Conservation (phyloP, 345 rosid species). For the Syzygium jambos region DNA sequence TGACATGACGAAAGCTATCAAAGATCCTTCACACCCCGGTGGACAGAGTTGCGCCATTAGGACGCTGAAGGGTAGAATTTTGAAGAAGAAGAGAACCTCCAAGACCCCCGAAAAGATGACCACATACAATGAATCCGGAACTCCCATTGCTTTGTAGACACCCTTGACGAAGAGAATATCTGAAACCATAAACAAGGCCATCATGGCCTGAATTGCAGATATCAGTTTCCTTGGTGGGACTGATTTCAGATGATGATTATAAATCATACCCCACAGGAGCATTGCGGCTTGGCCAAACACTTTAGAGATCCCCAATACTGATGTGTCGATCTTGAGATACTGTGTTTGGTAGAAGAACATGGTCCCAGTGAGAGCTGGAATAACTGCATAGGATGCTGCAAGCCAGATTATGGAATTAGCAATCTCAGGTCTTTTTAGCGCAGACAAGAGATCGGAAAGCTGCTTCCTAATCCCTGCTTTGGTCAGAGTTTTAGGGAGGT, state of each 20-base stretch:
- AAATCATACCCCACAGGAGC: constrained; percentile 73
- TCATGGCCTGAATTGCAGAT: constrained; percentile 48
- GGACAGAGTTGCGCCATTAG: constrained; percentile 69
- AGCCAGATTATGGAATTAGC: constrained; percentile 63
- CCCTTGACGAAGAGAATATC: constrained; percentile 70
- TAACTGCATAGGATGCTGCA: constrained; percentile 60
- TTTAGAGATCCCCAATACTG: constrained; percentile 66
- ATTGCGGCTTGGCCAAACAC: constrained; percentile 77
- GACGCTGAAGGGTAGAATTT: constrained; percentile 71
- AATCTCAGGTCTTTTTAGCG: constrained; percentile 55
- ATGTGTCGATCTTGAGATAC: constrained; percentile 41
- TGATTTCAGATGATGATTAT: constrained; percentile 45
- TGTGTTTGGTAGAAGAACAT: constrained; percentile 94
- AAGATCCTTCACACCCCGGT: constrained; percentile 83
- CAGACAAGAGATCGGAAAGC: constrained; percentile 44
- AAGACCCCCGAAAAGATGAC: constrained; percentile 52
- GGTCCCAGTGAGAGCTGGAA: constrained; percentile 80
- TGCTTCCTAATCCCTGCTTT: constrained; percentile 50
- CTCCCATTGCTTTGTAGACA: constrained; percentile 44
- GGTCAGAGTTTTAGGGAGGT: constrained; percentile 49
- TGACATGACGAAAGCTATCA: constrained; percentile 76
- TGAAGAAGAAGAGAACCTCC: constrained; percentile 66
- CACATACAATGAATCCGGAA: constrained; percentile 54
- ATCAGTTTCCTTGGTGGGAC: constrained; percentile 58
- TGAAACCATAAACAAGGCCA: constrained; percentile 57